A percentile compares a stretch with the other conserved stretches of the same genome.
Conservation (phyloP, 805 yeast genomes). For the Saccharomycopsis guyanensis region DNA sequence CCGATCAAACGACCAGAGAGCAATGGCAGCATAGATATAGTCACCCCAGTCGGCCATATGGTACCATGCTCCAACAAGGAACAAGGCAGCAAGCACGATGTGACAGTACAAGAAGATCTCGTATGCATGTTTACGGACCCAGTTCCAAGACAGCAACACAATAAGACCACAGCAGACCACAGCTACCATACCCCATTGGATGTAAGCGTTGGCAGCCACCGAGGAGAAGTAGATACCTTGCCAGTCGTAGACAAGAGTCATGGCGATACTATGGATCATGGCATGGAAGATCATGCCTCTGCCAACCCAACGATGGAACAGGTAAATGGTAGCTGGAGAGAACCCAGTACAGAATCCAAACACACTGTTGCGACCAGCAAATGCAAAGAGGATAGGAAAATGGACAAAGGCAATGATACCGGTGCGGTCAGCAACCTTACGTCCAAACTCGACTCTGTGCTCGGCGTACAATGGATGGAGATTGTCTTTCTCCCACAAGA, state of each 20-base stretch:
- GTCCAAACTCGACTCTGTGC: constrained; percentile 16
- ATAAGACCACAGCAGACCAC: constrained; percentile 27
- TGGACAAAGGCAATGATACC: constrained; percentile 43
- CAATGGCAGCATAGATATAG: constrained; percentile 1
- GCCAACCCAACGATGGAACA: constrained; percentile 62
- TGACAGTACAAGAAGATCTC: constrained; percentile 9
- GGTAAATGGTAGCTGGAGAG: constrained; percentile 49
- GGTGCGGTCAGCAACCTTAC: constrained; percentile 42
- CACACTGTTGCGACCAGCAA: constrained; percentile 70
- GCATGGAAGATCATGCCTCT: constrained; percentile 41
- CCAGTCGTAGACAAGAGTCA: constrained; percentile 40
- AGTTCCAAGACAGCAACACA: not conserved
- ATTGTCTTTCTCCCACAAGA: constrained; percentile 22
- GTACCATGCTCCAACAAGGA: not conserved
- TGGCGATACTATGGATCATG: constrained; percentile 48
- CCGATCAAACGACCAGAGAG: constrained; percentile 60
- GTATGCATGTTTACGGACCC: constrained; percentile 4
- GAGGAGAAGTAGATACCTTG: constrained; percentile 32
- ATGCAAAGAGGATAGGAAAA: constrained; percentile 51
- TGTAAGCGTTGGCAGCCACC: constrained; percentile 30
- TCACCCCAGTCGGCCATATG: constrained; percentile 4
- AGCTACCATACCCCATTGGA: constrained; percentile 40
- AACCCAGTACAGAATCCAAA: constrained; percentile 56
- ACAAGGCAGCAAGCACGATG: constrained; percentile 1
- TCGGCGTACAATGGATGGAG: constrained; percentile 28